phyloP scores from a whole-genome alignment of 257 asterid genomes.

The Scutellaria minor region DNA sequence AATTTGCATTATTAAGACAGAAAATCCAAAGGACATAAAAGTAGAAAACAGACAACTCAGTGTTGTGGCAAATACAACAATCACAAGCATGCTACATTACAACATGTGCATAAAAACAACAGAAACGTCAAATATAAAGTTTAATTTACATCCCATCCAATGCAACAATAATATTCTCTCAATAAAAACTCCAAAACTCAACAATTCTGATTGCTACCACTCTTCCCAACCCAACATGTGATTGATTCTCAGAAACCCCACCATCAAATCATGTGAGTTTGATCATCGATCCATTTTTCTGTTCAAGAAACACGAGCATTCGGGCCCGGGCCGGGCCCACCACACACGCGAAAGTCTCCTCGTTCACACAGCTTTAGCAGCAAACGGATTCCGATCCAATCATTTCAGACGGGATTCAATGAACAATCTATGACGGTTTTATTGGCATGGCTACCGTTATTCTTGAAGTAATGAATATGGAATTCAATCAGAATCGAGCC shows the following conservation, averaged over 20 bases:
- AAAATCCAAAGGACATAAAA: too few species aligned
- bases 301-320: too few species aligned
- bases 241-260: background rate
- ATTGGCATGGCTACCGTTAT: background rate
- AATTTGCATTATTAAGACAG: too few species aligned
- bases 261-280: slow-evolving; percentile 22
- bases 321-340: background rate
- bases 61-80: slow-evolving; percentile 27
- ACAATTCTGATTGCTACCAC: slow-evolving; percentile 13
- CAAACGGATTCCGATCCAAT: slow-evolving; percentile 31
- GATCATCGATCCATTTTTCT: too few species aligned
- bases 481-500: slow-evolving; percentile 55
- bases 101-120: slow-evolving; percentile 32
- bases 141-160: slow-evolving; percentile 33
- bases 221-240: background rate
- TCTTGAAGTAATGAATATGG: slow-evolving; percentile 16
- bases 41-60: slow-evolving; percentile 16
- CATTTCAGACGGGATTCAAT: slow-evolving; percentile 33
- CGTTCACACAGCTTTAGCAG: background rate
- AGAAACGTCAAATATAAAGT: slow-evolving; percentile 22
- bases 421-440: background rate
- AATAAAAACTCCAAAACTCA: slow-evolving; percentile 13
- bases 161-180: slow-evolving; percentile 24
- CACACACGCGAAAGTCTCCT: background rate
- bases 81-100: slow-evolving; percentile 36